Evolutionary conservation across 306 rosid genomes (phyloP).

Genomic region (Rosa chinensis): DNA sequence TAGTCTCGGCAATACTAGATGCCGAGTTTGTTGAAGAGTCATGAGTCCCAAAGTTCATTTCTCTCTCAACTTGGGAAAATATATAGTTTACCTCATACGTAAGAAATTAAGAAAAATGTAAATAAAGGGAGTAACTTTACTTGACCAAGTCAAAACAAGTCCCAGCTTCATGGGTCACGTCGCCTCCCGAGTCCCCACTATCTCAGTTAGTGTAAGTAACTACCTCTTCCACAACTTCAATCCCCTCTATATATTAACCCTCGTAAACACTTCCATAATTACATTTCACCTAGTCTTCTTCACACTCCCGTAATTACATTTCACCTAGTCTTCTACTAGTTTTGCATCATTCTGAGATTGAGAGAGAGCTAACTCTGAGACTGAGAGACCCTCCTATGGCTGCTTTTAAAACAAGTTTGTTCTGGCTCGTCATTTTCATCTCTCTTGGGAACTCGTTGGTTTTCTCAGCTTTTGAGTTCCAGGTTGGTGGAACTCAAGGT

Average conservation of each 20-base stretch:
- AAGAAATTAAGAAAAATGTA: background rate
- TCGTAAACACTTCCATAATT: background rate
- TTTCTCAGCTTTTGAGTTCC: slow-evolving; percentile 50
- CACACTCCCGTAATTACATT: background rate
- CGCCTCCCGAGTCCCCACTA: slow-evolving; percentile 21
- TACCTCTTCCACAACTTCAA: background rate
- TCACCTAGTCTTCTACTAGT: background rate
- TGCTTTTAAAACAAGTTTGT: background rate
- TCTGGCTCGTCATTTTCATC: slow-evolving; percentile 10
- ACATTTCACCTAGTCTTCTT: background rate
- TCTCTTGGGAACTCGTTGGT: slow-evolving; percentile 24
- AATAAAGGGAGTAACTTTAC: background rate
- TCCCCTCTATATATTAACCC: slow-evolving; percentile 1
- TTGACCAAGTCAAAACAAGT: slow-evolving; percentile 3
- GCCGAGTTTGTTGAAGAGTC: too few species aligned
- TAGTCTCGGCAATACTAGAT: too few species aligned
- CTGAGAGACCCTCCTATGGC: slow-evolving; percentile 5
- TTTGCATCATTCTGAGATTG: background rate
- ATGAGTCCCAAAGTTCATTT: background rate
- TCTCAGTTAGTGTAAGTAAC: background rate
- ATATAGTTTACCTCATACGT: background rate
- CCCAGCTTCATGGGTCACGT: slow-evolving; percentile 1
- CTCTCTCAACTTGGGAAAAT: background rate
- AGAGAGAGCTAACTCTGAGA: background rate
- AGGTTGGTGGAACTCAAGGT: slow-evolving; percentile 68